A percentile compares a stretch with the other conserved stretches of the same genome.
Evolutionary conservation across 164 flowering plant genomes (phyloP).

Genomic region (Euptelea pleiosperma): DNA sequence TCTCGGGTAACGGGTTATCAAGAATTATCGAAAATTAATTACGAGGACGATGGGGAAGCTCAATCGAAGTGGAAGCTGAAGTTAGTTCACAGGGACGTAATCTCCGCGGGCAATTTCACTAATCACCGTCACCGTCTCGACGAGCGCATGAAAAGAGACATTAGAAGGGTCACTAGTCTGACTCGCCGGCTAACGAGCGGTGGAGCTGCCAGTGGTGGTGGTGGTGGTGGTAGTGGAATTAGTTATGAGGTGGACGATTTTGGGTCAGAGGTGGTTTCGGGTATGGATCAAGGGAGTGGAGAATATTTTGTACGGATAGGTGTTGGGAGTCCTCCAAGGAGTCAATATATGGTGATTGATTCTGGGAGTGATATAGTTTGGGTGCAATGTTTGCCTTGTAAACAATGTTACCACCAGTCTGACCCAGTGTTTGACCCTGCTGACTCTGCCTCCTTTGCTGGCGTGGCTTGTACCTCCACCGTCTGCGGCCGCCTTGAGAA

Average conservation of each 20-base stretch:
- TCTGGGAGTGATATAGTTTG: conserved; percentile 87
- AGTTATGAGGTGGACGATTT: conserved; percentile 47
- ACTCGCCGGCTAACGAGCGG: conserved; percentile 27
- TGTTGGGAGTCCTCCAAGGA: conserved; percentile 79
- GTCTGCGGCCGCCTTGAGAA: conserved; percentile 48
- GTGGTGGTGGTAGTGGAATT: too few species aligned
- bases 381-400: conserved; percentile 91
- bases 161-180: conserved; percentile 37
- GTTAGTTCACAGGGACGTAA: conserved; percentile 25
- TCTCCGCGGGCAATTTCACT: conserved; percentile 7
- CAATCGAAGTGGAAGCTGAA: conserved; percentile 18
- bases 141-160: conserved; percentile 54
- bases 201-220: conserved; percentile 8
- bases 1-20: background rate
- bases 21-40: conserved; percentile 9
- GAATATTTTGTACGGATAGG: conserved; percentile 85
- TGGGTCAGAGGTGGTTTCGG: conserved; percentile 86
- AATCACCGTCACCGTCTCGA: conserved; percentile 31
- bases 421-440: conserved; percentile 89
- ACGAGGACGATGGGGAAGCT: background rate
- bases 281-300: conserved; percentile 88
- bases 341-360: conserved; percentile 80
- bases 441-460: conserved; percentile 54
- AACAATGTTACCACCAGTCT: conserved; percentile 68
- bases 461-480: conserved; percentile 59